Evolutionary conservation across 202 grass and related monocot species (phyloP).

Genomic region (Elaeis oleifera): DNA sequence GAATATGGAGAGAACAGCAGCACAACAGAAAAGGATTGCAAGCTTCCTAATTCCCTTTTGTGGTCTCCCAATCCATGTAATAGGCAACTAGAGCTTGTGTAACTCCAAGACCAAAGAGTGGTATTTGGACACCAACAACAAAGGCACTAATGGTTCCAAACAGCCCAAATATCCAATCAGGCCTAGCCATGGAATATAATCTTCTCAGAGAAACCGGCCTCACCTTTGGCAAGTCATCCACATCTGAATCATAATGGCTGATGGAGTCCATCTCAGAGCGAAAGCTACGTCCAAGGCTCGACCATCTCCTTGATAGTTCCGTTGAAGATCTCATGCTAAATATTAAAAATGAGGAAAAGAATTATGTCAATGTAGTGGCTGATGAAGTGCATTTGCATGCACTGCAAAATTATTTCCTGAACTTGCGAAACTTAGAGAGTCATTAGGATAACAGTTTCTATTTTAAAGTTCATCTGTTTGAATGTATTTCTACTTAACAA

Average conservation of each 20-base stretch:
- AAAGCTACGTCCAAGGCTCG: conserved; percentile 73
- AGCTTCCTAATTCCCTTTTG: conserved; percentile 80
- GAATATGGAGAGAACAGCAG: conserved; percentile 57
- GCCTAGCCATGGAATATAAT: conserved; percentile 70
- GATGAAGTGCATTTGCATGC: too few species aligned
- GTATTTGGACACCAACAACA: conserved; percentile 76
- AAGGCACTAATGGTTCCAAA: conserved; percentile 68
- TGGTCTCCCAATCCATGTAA: conserved; percentile 97
- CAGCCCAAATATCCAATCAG: conserved; percentile 77
- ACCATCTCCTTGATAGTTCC: conserved; percentile 54
- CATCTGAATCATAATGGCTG: conserved; percentile 27
- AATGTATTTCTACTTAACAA: too few species aligned
- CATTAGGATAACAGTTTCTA: too few species aligned
- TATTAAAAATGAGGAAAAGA: neutral
- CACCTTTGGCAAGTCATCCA: conserved; percentile 20
- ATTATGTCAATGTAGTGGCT: too few species aligned
- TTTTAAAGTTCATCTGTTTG: too few species aligned
- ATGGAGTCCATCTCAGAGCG: conserved; percentile 83
- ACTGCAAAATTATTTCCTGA: too few species aligned
- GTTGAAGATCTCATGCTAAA: conserved; percentile 65
- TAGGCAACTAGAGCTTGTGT: conserved; percentile 89
- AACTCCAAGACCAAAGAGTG: conserved; percentile 80
- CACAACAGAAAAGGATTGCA: conserved; percentile 57
- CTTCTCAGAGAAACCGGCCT: conserved; percentile 77
- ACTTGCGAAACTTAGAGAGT: too few species aligned